Evolutionary conservation across 1,139 yeast genomes (phyloP).

Genomic region (Geotrichum histeridarum): DNA sequence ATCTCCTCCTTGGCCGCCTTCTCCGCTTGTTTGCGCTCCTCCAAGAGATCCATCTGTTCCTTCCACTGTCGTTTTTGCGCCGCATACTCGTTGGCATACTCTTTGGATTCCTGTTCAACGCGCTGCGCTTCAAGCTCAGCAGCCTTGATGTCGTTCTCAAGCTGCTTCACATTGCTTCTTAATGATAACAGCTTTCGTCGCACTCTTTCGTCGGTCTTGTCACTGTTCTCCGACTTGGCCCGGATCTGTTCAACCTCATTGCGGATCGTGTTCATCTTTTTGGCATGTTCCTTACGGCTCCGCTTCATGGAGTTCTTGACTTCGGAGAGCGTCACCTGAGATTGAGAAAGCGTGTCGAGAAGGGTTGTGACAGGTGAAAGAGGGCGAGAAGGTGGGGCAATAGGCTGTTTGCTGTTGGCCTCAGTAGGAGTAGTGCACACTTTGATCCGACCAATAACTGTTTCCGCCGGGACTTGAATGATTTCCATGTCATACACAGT

Average conservation of each 20-base stretch:
- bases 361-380: conserved; percentile 38
- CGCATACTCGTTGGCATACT: conserved; percentile 20
- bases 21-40: conserved; percentile 21
- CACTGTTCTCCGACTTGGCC: conserved; percentile 33
- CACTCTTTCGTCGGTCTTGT: conserved; percentile 36
- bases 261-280: conserved; percentile 33
- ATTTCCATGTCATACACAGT: conserved; percentile 37
- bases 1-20: conserved; percentile 19
- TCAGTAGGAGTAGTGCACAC: conserved; percentile 22
- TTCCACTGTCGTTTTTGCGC: conserved; percentile 25
- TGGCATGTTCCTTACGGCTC: conserved; percentile 35
- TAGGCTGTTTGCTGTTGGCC: conserved; percentile 5
- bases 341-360: conserved; percentile 36
- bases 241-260: conserved; percentile 35
- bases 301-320: conserved; percentile 35
- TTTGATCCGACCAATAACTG: conserved; percentile 21
- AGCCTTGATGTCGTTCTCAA: conserved; percentile 34
- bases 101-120: conserved; percentile 23
- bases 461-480: conserved; percentile 20
- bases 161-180: conserved; percentile 34
- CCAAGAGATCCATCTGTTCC: conserved; percentile 18
- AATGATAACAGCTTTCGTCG: conserved; percentile 34
- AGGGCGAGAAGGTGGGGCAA: conserved; percentile 31
- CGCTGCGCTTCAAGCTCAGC: conserved; percentile 22
- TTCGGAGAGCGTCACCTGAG: conserved; percentile 34